Base-by-base conservation (phyloP, 2,329 filamentous ascomycete species). In the Hymenoscyphus scutula region DNA sequence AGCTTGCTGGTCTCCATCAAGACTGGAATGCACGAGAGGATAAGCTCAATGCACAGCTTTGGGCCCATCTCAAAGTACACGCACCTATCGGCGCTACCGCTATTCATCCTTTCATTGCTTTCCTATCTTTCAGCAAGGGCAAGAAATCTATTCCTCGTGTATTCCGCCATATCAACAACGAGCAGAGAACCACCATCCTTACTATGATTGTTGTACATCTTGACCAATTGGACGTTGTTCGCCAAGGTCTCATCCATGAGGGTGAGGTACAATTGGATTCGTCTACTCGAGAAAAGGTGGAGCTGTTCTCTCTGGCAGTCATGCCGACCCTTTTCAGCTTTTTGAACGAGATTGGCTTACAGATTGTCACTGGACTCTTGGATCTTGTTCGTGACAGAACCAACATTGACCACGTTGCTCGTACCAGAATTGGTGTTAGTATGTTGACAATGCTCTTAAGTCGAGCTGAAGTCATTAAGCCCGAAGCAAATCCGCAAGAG, bases 181-280 rank as follows among this genome's bases (percentile, higher is more conserved):
- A 97, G 73, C 93, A 98, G 77, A 91, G 94, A 57, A 93, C 95
- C 25, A 98, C 93, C 0, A 92, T 98, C 66, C 82, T 99, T 65
- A 99, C 95, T 5, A 94, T 99, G 84, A 94, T 99, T 68, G 86
- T 96, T 63, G 89, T 97, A 58, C 92, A 98, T 71, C 86, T 99
- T 34, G 95, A 98, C 75, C 87, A 90, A 68, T 83, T 99, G 48
- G 92, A 97, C 71, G 94, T 99, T 57, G 89, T 98, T 63, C 87
- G 90, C 61, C 86, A 89, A 61, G 93, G 90, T 1, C 87, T 92
- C 68, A 86, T 93, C 56, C 84, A 83, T 10, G 84, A 86, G 8
- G 90, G 89, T 17, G 90, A 96, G 72, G 81, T 83, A 1, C 85
- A 89, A 56, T 78, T 92, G n/a, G 87, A 92, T 65, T 81, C 88